A percentile compares a stretch with the other conserved stretches of the same genome.
Evolutionary conservation across 129 eudicot species (phyloP).

Genomic region (Arctium lappa): DNA sequence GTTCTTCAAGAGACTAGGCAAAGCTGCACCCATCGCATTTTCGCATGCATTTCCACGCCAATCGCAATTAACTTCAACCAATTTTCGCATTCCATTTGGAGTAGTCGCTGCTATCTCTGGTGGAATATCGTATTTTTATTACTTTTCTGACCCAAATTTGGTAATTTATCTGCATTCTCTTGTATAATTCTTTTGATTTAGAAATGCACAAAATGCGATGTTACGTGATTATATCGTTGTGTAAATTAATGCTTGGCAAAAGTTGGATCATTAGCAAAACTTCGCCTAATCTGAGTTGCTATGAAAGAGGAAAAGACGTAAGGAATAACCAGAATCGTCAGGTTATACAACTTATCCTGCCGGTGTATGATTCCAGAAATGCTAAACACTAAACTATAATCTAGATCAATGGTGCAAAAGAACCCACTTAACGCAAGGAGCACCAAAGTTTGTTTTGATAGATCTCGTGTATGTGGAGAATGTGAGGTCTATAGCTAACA

Average conservation of each 20-base stretch:
- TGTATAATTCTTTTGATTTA: neutral
- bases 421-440: no score
- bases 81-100: conserved; percentile 36
- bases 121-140: conserved; percentile 49
- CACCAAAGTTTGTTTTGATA: no score
- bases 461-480: no score
- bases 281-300: neutral
- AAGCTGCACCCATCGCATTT: conserved; percentile 36
- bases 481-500: no score
- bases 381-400: no score
- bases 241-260: neutral
- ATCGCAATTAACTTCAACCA: conserved; percentile 27
- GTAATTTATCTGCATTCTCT: conserved; percentile 20
- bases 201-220: neutral
- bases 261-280: neutral
- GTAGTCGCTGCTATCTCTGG: conserved; percentile 68
- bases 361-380: no score
- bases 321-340: no score
- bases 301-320: neutral
- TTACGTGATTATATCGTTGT: neutral
- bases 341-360: no score
- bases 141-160: conserved; percentile 41
- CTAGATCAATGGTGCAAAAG: no score
- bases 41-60: conserved; percentile 31
- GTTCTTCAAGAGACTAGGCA: conserved; percentile 39